Conservation (phyloP, 306 rosid species). For the Rubus idaeus region DNA sequence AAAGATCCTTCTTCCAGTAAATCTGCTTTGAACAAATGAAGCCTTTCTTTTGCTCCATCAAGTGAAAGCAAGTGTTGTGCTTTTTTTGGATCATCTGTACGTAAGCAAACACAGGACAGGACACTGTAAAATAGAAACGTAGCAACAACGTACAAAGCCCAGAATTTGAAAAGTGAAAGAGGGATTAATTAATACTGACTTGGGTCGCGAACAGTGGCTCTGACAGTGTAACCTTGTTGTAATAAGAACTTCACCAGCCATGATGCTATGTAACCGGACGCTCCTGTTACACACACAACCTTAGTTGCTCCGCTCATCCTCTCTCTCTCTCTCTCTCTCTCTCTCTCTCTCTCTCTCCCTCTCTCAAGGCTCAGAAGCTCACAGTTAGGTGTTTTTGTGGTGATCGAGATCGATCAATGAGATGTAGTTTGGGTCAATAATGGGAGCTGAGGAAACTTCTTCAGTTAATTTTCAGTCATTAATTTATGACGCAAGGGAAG, state of each 20-base stretch:
- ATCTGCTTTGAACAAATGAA: constrained; percentile 42
- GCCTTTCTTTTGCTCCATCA: constrained; percentile 38
- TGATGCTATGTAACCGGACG: constrained; percentile 36
- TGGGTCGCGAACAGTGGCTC: constrained; percentile 41
- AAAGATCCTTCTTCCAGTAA: constrained; percentile 50
- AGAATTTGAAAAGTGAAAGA: too few relatives aligned
- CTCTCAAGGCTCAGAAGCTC: neutral
- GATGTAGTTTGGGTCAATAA: too few relatives aligned
- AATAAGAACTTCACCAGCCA: constrained; percentile 38
- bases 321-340: neutral
- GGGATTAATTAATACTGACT: constrained; percentile 11
- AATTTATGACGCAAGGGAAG: neutral
- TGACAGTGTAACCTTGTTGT: constrained; percentile 31
- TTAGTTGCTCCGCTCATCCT: constrained; percentile 14
- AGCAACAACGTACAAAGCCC: too few relatives aligned
- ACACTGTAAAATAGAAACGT: too few relatives aligned
- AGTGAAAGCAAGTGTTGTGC: constrained; percentile 23
- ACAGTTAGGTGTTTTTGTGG: too few relatives aligned
- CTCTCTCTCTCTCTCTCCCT: too few relatives aligned
- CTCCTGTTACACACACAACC: constrained; percentile 39
- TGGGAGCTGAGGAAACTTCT: too few relatives aligned
- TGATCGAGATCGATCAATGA: too few relatives aligned
- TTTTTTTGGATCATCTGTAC: constrained; percentile 22
- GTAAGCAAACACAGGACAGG: neutral
- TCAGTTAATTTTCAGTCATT: too few relatives aligned